Evolutionary conservation across 2,329 filamentous ascomycete species (phyloP), one percentile per base, ranked within the genome.

Genomic region (Gremmenia infestans): DNA sequence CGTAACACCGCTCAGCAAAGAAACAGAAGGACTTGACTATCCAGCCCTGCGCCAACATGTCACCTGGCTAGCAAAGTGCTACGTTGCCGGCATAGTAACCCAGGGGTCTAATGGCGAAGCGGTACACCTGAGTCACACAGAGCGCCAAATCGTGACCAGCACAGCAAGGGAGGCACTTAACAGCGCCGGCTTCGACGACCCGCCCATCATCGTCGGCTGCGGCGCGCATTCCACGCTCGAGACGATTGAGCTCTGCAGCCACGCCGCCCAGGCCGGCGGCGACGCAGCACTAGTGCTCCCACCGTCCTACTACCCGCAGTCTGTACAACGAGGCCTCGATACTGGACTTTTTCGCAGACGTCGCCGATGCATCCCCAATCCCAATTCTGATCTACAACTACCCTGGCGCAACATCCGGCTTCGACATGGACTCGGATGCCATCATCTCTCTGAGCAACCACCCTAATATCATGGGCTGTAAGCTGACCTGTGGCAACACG

Each of bases 21-120:
- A 67, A 9, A 53, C 54, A 4, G 55, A 61, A 50, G 53, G 48
- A 12, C 36, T 61, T 5, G 59, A 61, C 37, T 8, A 49, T 15
- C 12, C 42, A 15, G 50, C 56, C 42, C 52, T 45, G 15, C 32
- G 15, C 28, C 54, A 54, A 45, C 56, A 62, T 25, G 80, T 80
- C 39, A 74, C 80, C 32, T 78, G 79, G 61, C 76, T 86, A 14
- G 82, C 81, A 49, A 69, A 76, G 60, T 52, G 48, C 43, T 61
- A 62, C 11, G 11, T 39, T 39, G 15, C 36, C 11, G 36, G 36
- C 15, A 11, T 71, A 52, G 74, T 76, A 17, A 69, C 75, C 23
- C 73, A 72, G 25, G 74, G 76, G 45, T 74, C 75, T 8, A 77
- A 75, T 52, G 75, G 75, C 22, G 75, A 77, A 68, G 73, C 74